These are phyloP conservation scores for Eimeria sp. DNA, from an alignment of 169 alveolate genomes.

Conservation along the genomic window DNA sequence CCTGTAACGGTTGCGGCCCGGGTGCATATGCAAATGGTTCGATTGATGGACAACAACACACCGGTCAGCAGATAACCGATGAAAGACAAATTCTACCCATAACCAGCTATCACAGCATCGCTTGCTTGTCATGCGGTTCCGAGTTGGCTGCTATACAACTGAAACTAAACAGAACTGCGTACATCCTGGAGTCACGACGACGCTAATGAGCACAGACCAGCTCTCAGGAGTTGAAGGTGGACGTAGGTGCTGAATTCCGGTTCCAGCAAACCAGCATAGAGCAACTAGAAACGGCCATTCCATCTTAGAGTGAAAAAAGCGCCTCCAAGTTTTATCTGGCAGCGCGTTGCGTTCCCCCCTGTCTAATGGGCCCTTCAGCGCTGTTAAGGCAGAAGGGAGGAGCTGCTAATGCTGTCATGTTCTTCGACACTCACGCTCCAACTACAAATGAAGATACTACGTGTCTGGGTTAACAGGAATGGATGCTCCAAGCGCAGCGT, in stretches of 20 bases:
- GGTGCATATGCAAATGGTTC: not conserved
- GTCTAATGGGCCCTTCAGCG: not conserved
- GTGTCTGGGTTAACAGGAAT: not conserved
- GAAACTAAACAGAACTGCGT: not conserved
- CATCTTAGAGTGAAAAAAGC: not conserved
- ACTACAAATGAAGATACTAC: not conserved
- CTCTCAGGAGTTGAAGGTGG: not conserved
- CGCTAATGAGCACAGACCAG: not conserved
- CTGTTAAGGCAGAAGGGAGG: not conserved
- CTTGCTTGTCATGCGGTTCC: not conserved
- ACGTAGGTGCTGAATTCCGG: not conserved
- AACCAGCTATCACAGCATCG: not conserved
- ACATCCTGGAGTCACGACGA: not conserved
- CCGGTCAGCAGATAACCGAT: not conserved
- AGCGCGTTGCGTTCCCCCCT: not conserved
- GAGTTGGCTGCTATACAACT: not conserved
- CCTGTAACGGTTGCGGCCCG: not conserved
- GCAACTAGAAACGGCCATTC: not conserved
- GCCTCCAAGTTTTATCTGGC: not conserved
- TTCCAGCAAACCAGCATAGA: not conserved
- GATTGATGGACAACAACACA: not conserved
- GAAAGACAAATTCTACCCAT: not conserved
- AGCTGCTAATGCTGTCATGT: not conserved
- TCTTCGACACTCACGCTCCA: not conserved
- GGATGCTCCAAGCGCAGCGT: not conserved